Percentiles rank a stretch among this genome's conserved stretches.
phyloP scores from a whole-genome alignment of 306 rosid genomes.

The Rosa multiflora region DNA sequence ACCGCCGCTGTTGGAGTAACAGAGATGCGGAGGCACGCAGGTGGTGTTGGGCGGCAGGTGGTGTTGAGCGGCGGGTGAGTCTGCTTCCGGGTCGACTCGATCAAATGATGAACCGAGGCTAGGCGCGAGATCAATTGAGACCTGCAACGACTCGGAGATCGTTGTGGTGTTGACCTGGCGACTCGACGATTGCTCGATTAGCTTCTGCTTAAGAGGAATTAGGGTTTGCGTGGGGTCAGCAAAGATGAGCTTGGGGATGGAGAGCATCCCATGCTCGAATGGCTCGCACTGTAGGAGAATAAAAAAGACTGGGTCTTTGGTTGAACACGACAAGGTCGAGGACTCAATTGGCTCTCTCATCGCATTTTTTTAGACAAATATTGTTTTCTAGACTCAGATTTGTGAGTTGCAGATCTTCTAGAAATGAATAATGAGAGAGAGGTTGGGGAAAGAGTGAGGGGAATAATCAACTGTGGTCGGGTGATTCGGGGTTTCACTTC shows the following conservation, averaged over 20 bases:
- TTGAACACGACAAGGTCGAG: slow-evolving; percentile 40
- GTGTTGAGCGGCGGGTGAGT: too few relatives aligned
- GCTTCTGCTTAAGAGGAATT: slow-evolving; percentile 63
- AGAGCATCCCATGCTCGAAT: slow-evolving; percentile 90
- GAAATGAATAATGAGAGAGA: slow-evolving; percentile 34
- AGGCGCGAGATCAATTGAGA: slow-evolving; percentile 80
- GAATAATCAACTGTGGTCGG: too few relatives aligned
- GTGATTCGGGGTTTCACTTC: too few relatives aligned
- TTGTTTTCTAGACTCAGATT: too few relatives aligned
- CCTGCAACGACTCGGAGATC: slow-evolving; percentile 75
- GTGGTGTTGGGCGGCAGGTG: too few relatives aligned
- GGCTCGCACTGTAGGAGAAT: slow-evolving; percentile 85
- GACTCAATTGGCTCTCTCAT: slow-evolving; percentile 73
- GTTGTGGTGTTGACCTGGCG: slow-evolving; percentile 50
- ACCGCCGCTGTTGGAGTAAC: too few relatives aligned
- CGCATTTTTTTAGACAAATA: background rate
- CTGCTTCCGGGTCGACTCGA: slow-evolving; percentile 49
- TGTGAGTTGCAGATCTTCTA: too few relatives aligned
- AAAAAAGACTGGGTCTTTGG: slow-evolving; percentile 51
- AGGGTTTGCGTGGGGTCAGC: slow-evolving; percentile 92
- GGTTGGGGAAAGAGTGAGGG: slow-evolving; percentile 13
- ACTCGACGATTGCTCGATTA: slow-evolving; percentile 42
- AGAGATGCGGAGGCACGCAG: too few relatives aligned
- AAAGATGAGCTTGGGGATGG: slow-evolving; percentile 77
- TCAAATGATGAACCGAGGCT: slow-evolving; percentile 63